Base-by-base conservation (phyloP, 2,329 filamentous ascomycete species). In the Colletotrichum phormii region DNA sequence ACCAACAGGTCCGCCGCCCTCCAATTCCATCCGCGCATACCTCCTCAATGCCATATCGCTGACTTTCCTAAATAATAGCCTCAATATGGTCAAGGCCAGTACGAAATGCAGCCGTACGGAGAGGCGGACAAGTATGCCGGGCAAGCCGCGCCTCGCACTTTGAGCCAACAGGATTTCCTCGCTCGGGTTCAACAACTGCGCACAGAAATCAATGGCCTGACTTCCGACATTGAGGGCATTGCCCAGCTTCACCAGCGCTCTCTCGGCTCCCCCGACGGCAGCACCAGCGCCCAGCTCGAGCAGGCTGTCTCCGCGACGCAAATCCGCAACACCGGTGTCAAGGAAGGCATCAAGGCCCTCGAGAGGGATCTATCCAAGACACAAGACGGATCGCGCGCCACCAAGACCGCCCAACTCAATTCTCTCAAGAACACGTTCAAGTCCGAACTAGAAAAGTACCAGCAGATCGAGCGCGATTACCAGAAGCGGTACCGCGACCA, bases 321-420 rank as follows among this genome's bases (percentile, higher is more conserved):
- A 81, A 84, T 91, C 75, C 89, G 92, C 78, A 95, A 94, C 84
- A 91, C 89, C n/a, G 86, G 89, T 75, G 94, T 96, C 86, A 92
- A 93, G 80, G 91, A 94, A 79, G 91, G 94, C 83, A 93, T 96
- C 85, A 94, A 93, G 82, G 89, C 89, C 76, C 87, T 96, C 67
- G 93, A 95, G 83, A 86, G 84, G 73, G 94, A 96, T 81, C 89
- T 91, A 58, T 85, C 87, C 80, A 90, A 90, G 80, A 93, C 92
- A 24, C 82, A 84, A 42, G 89, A 90, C 80, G 84, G 85, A 67
- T 87, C 86, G 75, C 92, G 91, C 81, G 85, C 83, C 73, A 87
- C 92, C 76, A 96, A 96, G 86, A 87, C 88, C 79, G 90, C 89
- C 73, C 93, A 95, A 81, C 88, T 93, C 68, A 86, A 90, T 76